Percentiles rank a stretch among this genome's conserved stretches.
These are phyloP conservation scores for Cadophora sp. DNA, from an alignment of 2,329 filamentous ascomycete species.

Conservation along the genomic window DNA sequence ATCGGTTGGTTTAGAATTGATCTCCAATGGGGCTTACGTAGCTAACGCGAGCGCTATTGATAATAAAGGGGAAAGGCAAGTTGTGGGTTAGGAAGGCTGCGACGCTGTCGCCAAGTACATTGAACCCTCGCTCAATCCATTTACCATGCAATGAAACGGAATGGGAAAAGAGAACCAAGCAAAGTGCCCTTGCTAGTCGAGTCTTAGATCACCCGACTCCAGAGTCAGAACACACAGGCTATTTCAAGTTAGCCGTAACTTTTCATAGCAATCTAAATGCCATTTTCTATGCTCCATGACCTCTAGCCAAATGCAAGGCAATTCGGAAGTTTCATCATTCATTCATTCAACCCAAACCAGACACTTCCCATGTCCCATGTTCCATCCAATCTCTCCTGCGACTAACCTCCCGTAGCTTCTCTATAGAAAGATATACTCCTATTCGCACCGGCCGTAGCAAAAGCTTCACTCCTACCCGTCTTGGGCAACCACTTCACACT, in stretches of 20 bases:
- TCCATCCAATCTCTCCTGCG: no score
- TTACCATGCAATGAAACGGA: no score
- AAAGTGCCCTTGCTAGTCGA: no score
- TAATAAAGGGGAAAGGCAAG: no score
- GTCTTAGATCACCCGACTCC: not conserved
- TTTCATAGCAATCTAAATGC: not conserved
- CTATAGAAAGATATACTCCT: conserved; percentile 81
- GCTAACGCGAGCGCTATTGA: no score
- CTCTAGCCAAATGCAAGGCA: not conserved
- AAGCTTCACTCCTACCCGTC: conserved; percentile 68
- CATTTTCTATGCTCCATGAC: conserved; percentile 4
- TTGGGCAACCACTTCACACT: conserved; percentile 84
- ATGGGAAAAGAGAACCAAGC: no score
- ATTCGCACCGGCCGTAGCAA: conserved; percentile 80
- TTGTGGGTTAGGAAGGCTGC: no score
- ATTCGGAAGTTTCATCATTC: not conserved
- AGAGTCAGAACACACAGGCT: not conserved
- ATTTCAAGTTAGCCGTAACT: not conserved
- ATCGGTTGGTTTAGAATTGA: no score
- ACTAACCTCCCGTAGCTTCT: conserved; percentile 72
- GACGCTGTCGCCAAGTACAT: no score
- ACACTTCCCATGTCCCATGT: not conserved
- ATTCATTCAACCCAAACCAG: not conserved
- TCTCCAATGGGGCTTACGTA: no score
- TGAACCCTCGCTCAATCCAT: no score